Base-by-base conservation (phyloP, 2,329 filamentous ascomycete species). In the Neonectria sp. region DNA sequence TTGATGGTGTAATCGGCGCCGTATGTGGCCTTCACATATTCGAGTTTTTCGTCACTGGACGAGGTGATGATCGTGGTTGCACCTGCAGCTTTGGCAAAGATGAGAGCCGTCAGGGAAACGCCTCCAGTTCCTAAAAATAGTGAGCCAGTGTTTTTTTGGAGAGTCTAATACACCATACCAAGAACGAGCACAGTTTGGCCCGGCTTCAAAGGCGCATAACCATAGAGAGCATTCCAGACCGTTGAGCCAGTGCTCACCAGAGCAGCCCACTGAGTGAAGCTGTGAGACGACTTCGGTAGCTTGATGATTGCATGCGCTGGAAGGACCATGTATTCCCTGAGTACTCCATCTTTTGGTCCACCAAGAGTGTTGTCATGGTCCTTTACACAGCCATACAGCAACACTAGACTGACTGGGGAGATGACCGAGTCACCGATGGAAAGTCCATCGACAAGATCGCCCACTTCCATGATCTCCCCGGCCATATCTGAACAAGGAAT, bases 1-100 rank as follows among this genome's bases (percentile, higher is more conserved):
- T 88, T 88, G 77, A 88, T 83, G 3, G 77, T 79, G 58, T 83
- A 73, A 56, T 84, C 82, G 2, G 83, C 84, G 12, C 85, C 84
- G 24, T 78, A 76, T 12, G 71, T 76, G 2, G 74, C 65, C 67
- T 79, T 78, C 7, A 79, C 80, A 5, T 74, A 49, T 6, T 77
- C 70, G 6, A 87, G 79, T 69, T 88, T 88, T 3, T 78, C 69
- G 67, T 88, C 83, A 5, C 82, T 84, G 1, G 86, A 87, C 1
- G 85, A 86, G 0, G 85, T 87, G 57, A 86, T 81, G 43, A 86
- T 86, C 1, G 83, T 83, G 70, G 74, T 80, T 1, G 81, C 82
- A 9, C 79, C 84, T 2, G 78, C 77, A 17, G 85, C 86, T 68
- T 84, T 85, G 12, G 82, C 86, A 58, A 86, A 78, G 57, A 83